A percentile compares a stretch with the other conserved stretches of the same genome.
These are phyloP conservation scores for Cucumis cinereus DNA, from an alignment of 306 rosid genomes.

Conservation along the genomic window DNA sequence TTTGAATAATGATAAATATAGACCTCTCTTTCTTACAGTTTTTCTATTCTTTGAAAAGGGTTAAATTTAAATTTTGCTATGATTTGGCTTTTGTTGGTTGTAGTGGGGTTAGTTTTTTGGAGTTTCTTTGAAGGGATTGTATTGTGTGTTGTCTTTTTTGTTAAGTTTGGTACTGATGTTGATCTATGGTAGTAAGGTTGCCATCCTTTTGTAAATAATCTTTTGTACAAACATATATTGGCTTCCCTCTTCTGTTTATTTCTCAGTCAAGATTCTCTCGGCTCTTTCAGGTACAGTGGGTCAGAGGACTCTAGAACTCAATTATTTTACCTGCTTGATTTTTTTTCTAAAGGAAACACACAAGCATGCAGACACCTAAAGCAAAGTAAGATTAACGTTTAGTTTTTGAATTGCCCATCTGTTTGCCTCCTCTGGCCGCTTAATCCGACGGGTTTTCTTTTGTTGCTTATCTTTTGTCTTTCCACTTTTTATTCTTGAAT, in stretches of 20 bases:
- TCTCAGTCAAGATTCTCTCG: slow-evolving; percentile 27
- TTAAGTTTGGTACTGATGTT: slow-evolving; percentile 30
- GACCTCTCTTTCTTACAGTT: slow-evolving; percentile 10
- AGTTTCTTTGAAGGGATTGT: slow-evolving; percentile 82
- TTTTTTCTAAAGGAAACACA: slow-evolving; percentile 3
- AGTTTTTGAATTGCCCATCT: background rate
- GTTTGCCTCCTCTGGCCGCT: background rate
- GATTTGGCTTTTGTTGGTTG: slow-evolving; percentile 55
- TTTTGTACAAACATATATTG: slow-evolving; percentile 21
- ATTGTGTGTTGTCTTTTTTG: slow-evolving; percentile 47
- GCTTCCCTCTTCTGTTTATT: slow-evolving; percentile 32
- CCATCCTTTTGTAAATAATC: background rate
- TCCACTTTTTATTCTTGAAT: background rate
- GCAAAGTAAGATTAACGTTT: slow-evolving; percentile 43
- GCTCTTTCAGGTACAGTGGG: slow-evolving; percentile 48
- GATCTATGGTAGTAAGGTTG: background rate
- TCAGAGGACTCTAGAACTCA: slow-evolving; percentile 31
- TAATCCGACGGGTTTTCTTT: background rate
- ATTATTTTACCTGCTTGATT: slow-evolving; percentile 15
- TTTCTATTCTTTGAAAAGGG: background rate
- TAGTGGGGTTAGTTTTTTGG: slow-evolving; percentile 86
- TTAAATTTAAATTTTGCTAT: background rate
- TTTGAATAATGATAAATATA: slow-evolving; percentile 17
- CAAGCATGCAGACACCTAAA: slow-evolving; percentile 73
- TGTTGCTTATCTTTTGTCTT: background rate